A percentile compares a stretch with the other conserved stretches of the same genome.
phyloP scores from a whole-genome alignment of 257 asterid species.

The Echites panduratus region DNA sequence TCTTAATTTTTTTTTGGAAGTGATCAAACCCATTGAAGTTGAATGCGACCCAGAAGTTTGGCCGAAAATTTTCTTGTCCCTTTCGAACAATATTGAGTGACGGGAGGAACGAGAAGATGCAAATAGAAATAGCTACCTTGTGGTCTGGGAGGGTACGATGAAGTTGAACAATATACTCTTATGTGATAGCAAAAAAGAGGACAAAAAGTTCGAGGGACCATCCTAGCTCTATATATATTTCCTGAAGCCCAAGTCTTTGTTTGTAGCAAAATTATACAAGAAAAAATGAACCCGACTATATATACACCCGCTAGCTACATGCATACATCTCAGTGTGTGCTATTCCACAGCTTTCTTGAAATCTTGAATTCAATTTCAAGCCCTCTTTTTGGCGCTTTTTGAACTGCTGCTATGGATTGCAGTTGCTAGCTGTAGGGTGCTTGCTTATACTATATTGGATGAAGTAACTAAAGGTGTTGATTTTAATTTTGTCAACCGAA shows the following conservation, averaged over 20 bases:
- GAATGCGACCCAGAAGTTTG: constrained; percentile 2
- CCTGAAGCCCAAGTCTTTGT: background rate
- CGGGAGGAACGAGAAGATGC: background rate
- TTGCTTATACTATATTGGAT: too few relatives aligned
- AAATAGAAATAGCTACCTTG: background rate
- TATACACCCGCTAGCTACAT: too few relatives aligned
- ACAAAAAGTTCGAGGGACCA: constrained; percentile 8
- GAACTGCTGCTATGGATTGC: background rate
- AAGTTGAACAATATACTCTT: too few relatives aligned
- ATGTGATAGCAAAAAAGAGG: background rate
- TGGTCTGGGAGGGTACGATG: background rate
- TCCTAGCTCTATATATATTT: background rate
- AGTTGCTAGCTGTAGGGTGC: too few relatives aligned
- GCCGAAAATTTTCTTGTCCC: background rate
- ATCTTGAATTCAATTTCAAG: constrained; percentile 4
- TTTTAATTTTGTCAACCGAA: background rate
- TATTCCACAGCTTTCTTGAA: background rate
- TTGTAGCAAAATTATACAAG: constrained; percentile 1
- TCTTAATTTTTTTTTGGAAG: background rate
- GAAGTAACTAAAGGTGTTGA: background rate
- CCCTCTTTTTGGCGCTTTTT: constrained; percentile 6
- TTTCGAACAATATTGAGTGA: background rate
- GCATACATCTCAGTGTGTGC: background rate
- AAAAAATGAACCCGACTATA: background rate
- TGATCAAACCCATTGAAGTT: background rate